A percentile compares a stretch with the other conserved stretches of the same genome.
Evolutionary conservation across 768 basidiomycete genomes (phyloP).

Genomic region (Suillus sp.): DNA sequence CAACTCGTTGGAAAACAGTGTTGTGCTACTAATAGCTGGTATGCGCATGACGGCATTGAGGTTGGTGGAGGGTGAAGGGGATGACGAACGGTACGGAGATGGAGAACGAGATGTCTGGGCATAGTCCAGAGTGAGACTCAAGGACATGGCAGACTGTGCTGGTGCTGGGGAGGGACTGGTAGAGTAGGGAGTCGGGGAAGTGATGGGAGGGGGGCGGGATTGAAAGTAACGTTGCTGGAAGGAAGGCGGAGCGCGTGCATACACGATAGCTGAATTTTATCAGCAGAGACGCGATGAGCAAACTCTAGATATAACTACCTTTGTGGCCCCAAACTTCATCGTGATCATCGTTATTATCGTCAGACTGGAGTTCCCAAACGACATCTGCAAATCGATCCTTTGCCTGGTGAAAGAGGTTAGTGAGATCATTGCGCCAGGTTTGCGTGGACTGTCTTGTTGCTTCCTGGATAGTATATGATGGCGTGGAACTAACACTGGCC

Average conservation of each 20-base stretch:
- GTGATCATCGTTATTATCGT: slow-evolving; percentile 48
- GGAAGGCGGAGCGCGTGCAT: slow-evolving; percentile 89
- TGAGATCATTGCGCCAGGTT: slow-evolving; percentile 82
- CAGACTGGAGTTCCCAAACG: slow-evolving; percentile 80
- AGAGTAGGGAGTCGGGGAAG: slow-evolving; percentile 51
- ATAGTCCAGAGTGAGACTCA: slow-evolving; percentile 49
- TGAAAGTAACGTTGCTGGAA: slow-evolving; percentile 92
- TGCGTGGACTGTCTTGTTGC: slow-evolving; percentile 67
- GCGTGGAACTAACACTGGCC: slow-evolving; percentile 23
- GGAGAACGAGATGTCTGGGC: slow-evolving; percentile 44
- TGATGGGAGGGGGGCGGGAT: slow-evolving; percentile 59
- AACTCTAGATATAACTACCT: slow-evolving; percentile 51
- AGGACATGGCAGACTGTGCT: slow-evolving; percentile 62
- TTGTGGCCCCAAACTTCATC: slow-evolving; percentile 91
- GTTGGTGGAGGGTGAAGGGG: slow-evolving; percentile 46
- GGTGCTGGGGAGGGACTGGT: slow-evolving; percentile 53
- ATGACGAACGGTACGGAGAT: slow-evolving; percentile 47
- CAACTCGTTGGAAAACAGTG: slow-evolving; percentile 85
- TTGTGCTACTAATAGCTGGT: slow-evolving; percentile 68
- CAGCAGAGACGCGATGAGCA: slow-evolving; percentile 7
- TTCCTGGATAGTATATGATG: slow-evolving; percentile 57
- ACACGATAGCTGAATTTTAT: slow-evolving; percentile 73
- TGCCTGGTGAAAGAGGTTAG: slow-evolving; percentile 75
- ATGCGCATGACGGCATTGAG: slow-evolving; percentile 58
- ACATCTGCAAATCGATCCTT: slow-evolving; percentile 96